These are phyloP conservation scores for Nicotiana rustica DNA, from an alignment of 305 asterid species.

Conservation along the genomic window DNA sequence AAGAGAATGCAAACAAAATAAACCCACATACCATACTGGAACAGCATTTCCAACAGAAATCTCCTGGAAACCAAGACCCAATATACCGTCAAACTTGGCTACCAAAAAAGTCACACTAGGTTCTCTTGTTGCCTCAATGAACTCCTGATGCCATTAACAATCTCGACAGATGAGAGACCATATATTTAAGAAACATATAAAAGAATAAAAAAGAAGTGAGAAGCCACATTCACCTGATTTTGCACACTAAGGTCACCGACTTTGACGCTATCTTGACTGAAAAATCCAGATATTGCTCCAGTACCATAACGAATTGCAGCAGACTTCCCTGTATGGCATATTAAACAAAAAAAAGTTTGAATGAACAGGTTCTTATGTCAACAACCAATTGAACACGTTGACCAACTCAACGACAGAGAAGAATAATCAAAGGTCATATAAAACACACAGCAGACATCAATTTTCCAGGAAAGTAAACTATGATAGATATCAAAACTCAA, in stretches of 20 bases:
- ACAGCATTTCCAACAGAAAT: slow-evolving; percentile 90
- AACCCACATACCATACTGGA: slow-evolving; percentile 74
- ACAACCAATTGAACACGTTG: neutral
- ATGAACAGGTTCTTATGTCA: neutral
- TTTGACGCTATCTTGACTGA: slow-evolving; percentile 84
- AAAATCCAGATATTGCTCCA: slow-evolving; percentile 83
- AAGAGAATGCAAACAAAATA: neutral
- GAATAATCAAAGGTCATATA: neutral
- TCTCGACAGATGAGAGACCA: slow-evolving; percentile 8
- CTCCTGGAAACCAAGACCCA: slow-evolving; percentile 94
- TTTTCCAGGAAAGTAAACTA: neutral
- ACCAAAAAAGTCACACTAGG: slow-evolving; percentile 87
- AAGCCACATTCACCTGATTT: slow-evolving; percentile 69
- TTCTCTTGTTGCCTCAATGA: slow-evolving; percentile 94
- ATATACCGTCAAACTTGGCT: slow-evolving; percentile 91
- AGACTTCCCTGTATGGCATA: slow-evolving; percentile 58
- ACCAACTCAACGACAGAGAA: neutral
- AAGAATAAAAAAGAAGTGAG: neutral
- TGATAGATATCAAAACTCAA: neutral
- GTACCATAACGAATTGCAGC: slow-evolving; percentile 80
- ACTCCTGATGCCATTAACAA: slow-evolving; percentile 56
- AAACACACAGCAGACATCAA: neutral
- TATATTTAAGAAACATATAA: neutral
- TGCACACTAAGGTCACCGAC: slow-evolving; percentile 83
- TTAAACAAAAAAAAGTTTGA: neutral